phyloP scores from a whole-genome alignment of 192 early-diverging fungal species.

The Diversispora eburnea region DNA sequence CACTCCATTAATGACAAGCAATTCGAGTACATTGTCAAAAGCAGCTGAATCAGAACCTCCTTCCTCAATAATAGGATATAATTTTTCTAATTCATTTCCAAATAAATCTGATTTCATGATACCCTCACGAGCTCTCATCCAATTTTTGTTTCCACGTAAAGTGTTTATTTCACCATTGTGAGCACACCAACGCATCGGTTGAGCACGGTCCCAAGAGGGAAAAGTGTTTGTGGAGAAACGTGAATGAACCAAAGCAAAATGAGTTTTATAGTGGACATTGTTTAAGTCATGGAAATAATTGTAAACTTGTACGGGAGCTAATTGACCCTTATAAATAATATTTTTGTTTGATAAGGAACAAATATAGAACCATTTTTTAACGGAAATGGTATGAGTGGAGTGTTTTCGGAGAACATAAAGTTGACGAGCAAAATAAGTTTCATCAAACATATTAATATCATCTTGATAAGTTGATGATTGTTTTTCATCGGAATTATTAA shows the following conservation, averaged over 20 bases:
- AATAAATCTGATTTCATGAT: constrained; percentile 84
- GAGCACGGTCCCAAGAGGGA: constrained; percentile 98
- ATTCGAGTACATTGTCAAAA: constrained; percentile 94
- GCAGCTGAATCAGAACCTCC: constrained; percentile 95
- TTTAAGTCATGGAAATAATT: constrained; percentile 88
- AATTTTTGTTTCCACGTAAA: constrained; percentile 98
- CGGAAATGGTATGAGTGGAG: constrained; percentile 77
- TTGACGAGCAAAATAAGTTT: constrained; percentile 72
- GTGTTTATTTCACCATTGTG: constrained; percentile 99
- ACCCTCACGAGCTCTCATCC: constrained; percentile 98
- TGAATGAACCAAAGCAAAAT: constrained; percentile 97
- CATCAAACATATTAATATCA: constrained; percentile 40
- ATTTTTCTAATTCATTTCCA: constrained; percentile 67
- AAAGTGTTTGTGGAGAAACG: constrained; percentile 99
- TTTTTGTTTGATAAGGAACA: constrained; percentile 92
- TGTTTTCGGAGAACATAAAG: constrained; percentile 91
- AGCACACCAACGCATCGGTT: constrained; percentile 96
- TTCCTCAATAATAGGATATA: constrained; percentile 94
- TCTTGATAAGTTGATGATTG: neutral
- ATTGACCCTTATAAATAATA: constrained; percentile 97
- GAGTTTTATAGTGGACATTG: constrained; percentile 76
- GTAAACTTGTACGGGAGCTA: constrained; percentile 92
- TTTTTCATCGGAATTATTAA: constrained; percentile 29
- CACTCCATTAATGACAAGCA: constrained; percentile 87
- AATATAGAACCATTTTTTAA: constrained; percentile 93